phyloP scores from a whole-genome alignment of 2,329 filamentous ascomycete genomes.

The Trichophyton mentagrophytes region DNA sequence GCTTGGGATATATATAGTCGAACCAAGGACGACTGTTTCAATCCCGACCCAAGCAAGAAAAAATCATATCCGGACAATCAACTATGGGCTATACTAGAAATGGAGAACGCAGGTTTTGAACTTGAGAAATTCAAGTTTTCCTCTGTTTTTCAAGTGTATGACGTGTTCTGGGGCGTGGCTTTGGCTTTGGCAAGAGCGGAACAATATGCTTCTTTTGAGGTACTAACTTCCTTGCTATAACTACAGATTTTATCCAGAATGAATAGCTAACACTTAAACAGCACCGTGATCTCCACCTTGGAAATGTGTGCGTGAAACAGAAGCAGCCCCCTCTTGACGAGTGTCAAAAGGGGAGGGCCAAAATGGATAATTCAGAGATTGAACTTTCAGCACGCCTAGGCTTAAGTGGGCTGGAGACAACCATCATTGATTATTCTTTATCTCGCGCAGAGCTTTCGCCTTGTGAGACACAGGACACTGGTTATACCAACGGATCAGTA shows the following conservation, averaged over 20 bases:
- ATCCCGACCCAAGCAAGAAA: constrained; percentile 45
- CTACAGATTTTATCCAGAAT: constrained; percentile 10
- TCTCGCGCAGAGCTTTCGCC: constrained; percentile 43
- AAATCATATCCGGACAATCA: constrained; percentile 42
- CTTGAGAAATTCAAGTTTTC: constrained; percentile 36
- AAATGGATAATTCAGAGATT: too few species aligned
- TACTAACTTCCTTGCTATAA: constrained; percentile 13
- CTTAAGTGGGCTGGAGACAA: constrained; percentile 46
- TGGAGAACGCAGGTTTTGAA: constrained; percentile 52
- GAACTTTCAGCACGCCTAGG: constrained; percentile 31
- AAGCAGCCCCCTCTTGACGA: constrained; percentile 12
- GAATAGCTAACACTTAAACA: constrained; percentile 13
- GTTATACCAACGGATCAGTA: constrained; percentile 20
- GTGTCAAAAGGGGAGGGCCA: neutral
- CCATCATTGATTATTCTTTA: constrained; percentile 56
- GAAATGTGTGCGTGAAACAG: constrained; percentile 49
- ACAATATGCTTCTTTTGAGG: constrained; percentile 47
- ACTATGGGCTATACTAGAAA: constrained; percentile 52
- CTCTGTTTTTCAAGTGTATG: constrained; percentile 41
- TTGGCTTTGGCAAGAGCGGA: constrained; percentile 50
- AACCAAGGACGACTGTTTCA: constrained; percentile 36
- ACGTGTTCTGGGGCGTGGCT: constrained; percentile 56
- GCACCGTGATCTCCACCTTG: constrained; percentile 53
- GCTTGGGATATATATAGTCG: constrained; percentile 32
- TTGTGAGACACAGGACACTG: constrained; percentile 8